Percentiles rank a stretch among this genome's conserved stretches.
These are phyloP conservation scores for Avena atlantica DNA, from an alignment of 176 grass and related monocot genomes.

Conservation along the genomic window DNA sequence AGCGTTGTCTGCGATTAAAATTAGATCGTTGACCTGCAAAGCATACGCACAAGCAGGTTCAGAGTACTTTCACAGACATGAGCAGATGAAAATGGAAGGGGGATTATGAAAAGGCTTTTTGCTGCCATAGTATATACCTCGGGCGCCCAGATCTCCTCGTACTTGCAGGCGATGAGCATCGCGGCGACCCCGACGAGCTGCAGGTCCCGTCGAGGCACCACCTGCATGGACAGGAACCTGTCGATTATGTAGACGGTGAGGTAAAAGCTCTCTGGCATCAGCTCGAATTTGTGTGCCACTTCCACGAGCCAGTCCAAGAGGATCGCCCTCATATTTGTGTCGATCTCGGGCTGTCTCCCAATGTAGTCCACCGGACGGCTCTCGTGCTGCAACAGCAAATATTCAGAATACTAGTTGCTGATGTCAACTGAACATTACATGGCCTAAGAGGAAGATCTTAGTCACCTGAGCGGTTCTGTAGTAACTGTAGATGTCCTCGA, in stretches of 20 bases:
- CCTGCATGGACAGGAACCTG: slow-evolving; percentile 53
- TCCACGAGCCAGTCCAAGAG: slow-evolving; percentile 59
- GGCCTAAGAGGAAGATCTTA: not conserved
- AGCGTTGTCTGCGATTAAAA: slow-evolving; percentile 33
- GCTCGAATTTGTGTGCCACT: slow-evolving; percentile 47
- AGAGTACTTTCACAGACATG: not conserved
- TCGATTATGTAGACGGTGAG: slow-evolving; percentile 67
- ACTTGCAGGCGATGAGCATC: slow-evolving; percentile 78
- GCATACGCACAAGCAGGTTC: not conserved
- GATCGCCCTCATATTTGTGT: slow-evolving; percentile 51
- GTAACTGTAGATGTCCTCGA: slow-evolving; percentile 75
- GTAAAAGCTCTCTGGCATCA: slow-evolving; percentile 76
- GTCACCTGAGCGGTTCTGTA: slow-evolving; percentile 63
- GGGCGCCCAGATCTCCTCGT: slow-evolving; percentile 74
- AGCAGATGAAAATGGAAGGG: not conserved
- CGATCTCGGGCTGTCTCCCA: slow-evolving; percentile 55
- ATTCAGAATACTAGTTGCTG: not conserved
- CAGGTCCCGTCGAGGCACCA: slow-evolving; percentile 44
- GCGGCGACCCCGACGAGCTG: slow-evolving; percentile 64
- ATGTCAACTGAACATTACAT: not conserved
- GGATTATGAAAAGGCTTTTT: not conserved
- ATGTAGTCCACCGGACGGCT: slow-evolving; percentile 67
- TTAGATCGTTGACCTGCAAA: slow-evolving; percentile 62
- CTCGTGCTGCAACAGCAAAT: slow-evolving; percentile 51
- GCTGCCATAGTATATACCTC: slow-evolving; percentile 34